Evolutionary conservation across 139 green algal species (phyloP), one percentile per base, ranked within the genome.

Genomic region (Asterochloris erici): DNA sequence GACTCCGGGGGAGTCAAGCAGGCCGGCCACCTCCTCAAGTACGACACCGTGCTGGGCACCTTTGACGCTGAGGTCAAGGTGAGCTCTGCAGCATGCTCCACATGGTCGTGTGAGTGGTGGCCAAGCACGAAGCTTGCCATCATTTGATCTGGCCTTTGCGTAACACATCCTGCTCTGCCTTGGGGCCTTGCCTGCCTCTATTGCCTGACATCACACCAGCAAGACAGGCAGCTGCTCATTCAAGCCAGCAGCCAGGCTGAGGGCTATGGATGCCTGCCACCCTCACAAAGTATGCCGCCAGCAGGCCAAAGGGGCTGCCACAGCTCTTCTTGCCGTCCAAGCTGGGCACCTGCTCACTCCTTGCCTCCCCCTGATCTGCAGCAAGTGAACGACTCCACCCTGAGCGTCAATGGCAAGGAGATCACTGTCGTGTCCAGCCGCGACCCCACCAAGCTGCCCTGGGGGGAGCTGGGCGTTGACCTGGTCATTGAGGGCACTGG

Each of bases 21-120:
- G 94, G 96, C 96, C 73, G 92, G 88, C 81, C 96, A 99, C 95
- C 92, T 99, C 90, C 92, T 99, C 77, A 99, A 99, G 94, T 99
- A 99, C 88, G 97, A 99, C 91, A 98, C 95, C 83, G 98, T 95
- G 78, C 94, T 99, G 79, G 97, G 97, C 79, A 98, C 93, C 24
- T 99, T 99, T 90, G 78, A 90, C 68, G 94, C 95, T 66, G 96
- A 99, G 38, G 95, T 99, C 54, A 95, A 98, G 93, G 61, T 64
- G 38, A 10, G 38, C 38, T 54, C 4, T 28, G 24, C 71, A 54
- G 21, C 71, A 77, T 54, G 19, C 21, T 2, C 26, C 6, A 68
- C 0, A 81, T 1, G 9, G 4, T 68, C 14, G 26, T n/a, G 14
- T 81, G 76, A 54, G 80, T 85, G 80, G 79, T 23, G 60, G 24